These are phyloP conservation scores for Quercus wislizeni DNA, from an alignment of 306 rosid species.

Conservation along the genomic window DNA sequence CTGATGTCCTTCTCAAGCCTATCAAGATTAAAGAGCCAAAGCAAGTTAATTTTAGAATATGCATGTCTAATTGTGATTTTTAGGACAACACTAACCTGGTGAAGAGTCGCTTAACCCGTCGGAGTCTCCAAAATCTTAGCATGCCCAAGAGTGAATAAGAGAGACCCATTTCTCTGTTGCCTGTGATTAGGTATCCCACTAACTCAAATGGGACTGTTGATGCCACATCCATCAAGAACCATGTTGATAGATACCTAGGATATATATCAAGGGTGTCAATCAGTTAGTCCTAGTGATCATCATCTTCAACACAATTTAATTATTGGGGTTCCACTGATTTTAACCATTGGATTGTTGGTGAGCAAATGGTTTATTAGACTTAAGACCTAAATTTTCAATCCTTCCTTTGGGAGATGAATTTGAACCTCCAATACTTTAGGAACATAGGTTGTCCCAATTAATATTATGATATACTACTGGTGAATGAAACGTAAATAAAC, in stretches of 20 bases:
- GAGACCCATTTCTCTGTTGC: slow-evolving; percentile 48
- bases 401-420: too few relatives aligned
- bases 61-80: background rate
- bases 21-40: slow-evolving; percentile 20
- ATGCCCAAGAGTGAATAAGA: slow-evolving; percentile 62
- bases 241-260: slow-evolving; percentile 74
- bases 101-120: slow-evolving; percentile 77
- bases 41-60: background rate
- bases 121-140: slow-evolving; percentile 81
- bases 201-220: slow-evolving; percentile 79
- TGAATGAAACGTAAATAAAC: too few relatives aligned
- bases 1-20: slow-evolving; percentile 99
- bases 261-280: slow-evolving; percentile 11
- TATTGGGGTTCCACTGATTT: too few relatives aligned
- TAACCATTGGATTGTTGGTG: too few relatives aligned
- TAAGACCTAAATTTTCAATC: too few relatives aligned
- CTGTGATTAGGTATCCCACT: slow-evolving; percentile 48
- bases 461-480: too few relatives aligned
- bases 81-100: slow-evolving; percentile 53
- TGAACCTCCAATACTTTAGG: too few relatives aligned
- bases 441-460: too few relatives aligned
- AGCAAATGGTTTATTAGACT: too few relatives aligned
- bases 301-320: background rate
- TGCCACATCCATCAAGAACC: slow-evolving; percentile 93
- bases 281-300: background rate